Base-by-base conservation (phyloP, 2,329 filamentous ascomycete species). In the Magnaporthales sp. region DNA sequence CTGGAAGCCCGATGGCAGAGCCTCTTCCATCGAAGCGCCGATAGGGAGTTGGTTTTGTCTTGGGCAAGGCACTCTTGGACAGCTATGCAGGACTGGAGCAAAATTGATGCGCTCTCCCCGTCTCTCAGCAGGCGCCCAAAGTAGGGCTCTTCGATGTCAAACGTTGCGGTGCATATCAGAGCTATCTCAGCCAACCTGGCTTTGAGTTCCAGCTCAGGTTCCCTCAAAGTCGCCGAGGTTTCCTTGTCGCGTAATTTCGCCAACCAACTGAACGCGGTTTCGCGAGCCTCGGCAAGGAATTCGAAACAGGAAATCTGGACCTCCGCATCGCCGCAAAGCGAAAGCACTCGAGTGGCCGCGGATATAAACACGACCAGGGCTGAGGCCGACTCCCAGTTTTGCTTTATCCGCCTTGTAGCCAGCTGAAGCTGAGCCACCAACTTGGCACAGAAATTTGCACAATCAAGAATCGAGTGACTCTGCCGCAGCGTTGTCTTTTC, bases 311-410 rank as follows among this genome's bases (percentile, higher is more conserved):
- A 58, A 0, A 68, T 19, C 2, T 69, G 70, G 13, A 80, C 69
- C 0, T 32, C 64, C 0, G 60, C 19, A 0, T 69, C 70, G 2
- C 63, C 13, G 0, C 77, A 74, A 1, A 85, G 67, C 0, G 80
- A 80, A 2, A 84, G 70, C 0, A 85, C 30, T 13, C 82, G 75
- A n/a, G 75, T 72, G 2, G 77, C 70, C 2, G 87, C 69, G 2
- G 73, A 70, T 0, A 80, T 72, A 13, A 84, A 78, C 0, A 46
- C 46, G 3, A 32, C 62, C 22, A 63, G 30, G 7, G 62, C 62
- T 22, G 8, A 68, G 13, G 75, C 77, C 2, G 80, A 80, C 67
- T 84, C 77, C 84, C 84, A 86, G 66, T 84, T 86, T 22, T 77
- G 75, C 67, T 80, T 73, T 8, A 84, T 76, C 0, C 75, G 75